Evolutionary conservation across 2,329 filamentous ascomycete genomes (phyloP).

Genomic region (Fusarium foetens): DNA sequence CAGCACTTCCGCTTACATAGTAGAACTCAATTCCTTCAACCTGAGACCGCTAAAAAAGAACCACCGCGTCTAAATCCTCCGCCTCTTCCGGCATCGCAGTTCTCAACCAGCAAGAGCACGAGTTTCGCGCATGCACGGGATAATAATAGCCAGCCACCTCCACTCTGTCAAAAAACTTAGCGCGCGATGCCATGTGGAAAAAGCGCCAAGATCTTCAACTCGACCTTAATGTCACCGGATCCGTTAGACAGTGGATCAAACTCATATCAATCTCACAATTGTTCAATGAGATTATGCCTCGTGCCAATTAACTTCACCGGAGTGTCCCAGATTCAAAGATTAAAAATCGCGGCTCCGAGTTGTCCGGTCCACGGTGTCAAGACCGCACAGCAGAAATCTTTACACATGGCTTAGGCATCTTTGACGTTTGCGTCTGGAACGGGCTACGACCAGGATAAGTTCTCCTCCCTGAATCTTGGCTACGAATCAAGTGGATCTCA

Average conservation of each 20-base stretch:
- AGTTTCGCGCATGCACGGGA: background rate
- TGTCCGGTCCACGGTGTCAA: background rate
- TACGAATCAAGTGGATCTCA: conserved; percentile 1
- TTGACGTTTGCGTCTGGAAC: conserved; percentile 4
- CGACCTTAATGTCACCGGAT: background rate
- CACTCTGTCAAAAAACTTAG: background rate
- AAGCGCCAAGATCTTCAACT: background rate
- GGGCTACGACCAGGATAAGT: background rate
- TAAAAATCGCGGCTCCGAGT: conserved; percentile 8
- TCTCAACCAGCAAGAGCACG: background rate
- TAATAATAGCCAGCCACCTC: background rate
- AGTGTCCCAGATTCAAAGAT: background rate
- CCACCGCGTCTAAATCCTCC: background rate
- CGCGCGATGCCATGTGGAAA: background rate
- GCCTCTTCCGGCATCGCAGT: background rate
- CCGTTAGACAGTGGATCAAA: conserved; percentile 1
- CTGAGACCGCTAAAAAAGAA: background rate
- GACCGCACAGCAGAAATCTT: background rate
- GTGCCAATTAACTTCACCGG: background rate
- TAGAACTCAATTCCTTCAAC: background rate
- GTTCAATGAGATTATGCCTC: background rate
- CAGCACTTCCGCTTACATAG: background rate
- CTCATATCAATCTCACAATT: background rate
- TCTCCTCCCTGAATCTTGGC: background rate
- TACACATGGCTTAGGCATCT: background rate